phyloP scores from a whole-genome alignment of 2,329 filamentous ascomycete genomes.

The Colletotrichum lindemuthianum region DNA sequence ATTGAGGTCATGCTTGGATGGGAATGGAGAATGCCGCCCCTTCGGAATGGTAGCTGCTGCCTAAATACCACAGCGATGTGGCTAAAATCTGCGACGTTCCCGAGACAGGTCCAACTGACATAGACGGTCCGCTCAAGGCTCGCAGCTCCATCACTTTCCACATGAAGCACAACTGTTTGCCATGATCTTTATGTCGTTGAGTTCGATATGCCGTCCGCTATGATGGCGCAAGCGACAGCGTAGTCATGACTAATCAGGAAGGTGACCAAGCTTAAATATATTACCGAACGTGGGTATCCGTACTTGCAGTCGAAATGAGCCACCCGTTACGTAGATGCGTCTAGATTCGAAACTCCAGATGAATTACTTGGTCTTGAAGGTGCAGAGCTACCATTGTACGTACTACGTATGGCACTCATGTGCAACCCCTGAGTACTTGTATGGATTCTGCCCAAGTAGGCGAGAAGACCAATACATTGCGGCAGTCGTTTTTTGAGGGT shows the following conservation, averaged over 20 bases:
- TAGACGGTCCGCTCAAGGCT: background rate
- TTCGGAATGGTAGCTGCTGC: too few species aligned
- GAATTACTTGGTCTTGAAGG: too few species aligned
- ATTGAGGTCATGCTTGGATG: too few species aligned
- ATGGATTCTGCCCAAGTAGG: constrained; percentile 23
- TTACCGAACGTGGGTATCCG: background rate
- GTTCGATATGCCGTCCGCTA: background rate
- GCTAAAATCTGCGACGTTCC: too few species aligned
- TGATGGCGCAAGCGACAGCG: background rate
- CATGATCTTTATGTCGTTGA: background rate
- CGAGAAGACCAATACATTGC: constrained; percentile 12
- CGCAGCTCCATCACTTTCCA: background rate
- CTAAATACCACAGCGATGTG: too few species aligned
- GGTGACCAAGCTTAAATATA: constrained; percentile 11
- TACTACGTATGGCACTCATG: background rate
- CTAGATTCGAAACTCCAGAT: constrained; percentile 3
- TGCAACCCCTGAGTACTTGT: constrained; percentile 2
- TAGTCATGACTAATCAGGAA: constrained; percentile 1
- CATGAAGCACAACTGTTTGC: background rate
- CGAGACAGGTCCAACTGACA: too few species aligned
- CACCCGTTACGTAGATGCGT: constrained; percentile 21
- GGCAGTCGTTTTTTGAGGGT: constrained; percentile 28
- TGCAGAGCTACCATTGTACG: too few species aligned
- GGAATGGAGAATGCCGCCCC: too few species aligned
- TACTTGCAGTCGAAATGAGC: constrained; percentile 17